These are phyloP conservation scores for Haplographium delicatum DNA, from an alignment of 495 filamentous ascomycete species.

Conservation along the genomic window DNA sequence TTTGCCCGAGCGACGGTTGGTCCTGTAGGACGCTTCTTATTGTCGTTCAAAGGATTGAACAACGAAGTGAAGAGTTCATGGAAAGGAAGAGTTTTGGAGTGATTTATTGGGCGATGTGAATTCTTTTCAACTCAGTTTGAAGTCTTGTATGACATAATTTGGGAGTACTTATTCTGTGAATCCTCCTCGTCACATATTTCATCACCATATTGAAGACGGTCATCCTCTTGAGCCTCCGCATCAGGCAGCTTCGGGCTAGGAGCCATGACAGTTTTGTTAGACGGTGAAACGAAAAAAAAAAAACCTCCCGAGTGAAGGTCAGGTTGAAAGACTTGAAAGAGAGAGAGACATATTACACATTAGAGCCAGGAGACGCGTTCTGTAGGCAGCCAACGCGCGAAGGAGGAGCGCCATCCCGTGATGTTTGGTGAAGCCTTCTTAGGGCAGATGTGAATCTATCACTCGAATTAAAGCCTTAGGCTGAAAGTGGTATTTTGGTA, in stretches of 20 bases:
- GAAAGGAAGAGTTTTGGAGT: constrained; percentile 74
- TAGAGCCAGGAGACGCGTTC: no score
- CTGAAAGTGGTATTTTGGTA: no score
- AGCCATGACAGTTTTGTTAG: background rate
- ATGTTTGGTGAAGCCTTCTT: no score
- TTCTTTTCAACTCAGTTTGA: background rate
- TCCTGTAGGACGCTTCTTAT: constrained; percentile 67
- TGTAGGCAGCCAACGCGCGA: background rate
- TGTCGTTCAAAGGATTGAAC: constrained; percentile 82
- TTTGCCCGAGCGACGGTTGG: constrained; percentile 44
- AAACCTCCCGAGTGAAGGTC: no score
- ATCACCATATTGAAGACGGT: constrained; percentile 42
- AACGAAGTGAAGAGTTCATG: constrained; percentile 69
- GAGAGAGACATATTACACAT: no score
- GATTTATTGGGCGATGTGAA: constrained; percentile 70
- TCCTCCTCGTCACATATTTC: constrained; percentile 21
- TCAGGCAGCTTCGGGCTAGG: constrained; percentile 25
- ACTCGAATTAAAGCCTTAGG: no score
- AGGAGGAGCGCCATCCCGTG: background rate
- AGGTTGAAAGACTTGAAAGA: no score
- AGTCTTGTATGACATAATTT: no score
- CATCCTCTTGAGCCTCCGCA: constrained; percentile 46
- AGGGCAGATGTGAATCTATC: no score
- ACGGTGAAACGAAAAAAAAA: no score
- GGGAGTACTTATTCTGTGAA: no score